Evolutionary conservation across 1,139 yeast genomes (phyloP), one percentile per base, ranked within the genome.

Genomic region (Pichia inconspicua): DNA sequence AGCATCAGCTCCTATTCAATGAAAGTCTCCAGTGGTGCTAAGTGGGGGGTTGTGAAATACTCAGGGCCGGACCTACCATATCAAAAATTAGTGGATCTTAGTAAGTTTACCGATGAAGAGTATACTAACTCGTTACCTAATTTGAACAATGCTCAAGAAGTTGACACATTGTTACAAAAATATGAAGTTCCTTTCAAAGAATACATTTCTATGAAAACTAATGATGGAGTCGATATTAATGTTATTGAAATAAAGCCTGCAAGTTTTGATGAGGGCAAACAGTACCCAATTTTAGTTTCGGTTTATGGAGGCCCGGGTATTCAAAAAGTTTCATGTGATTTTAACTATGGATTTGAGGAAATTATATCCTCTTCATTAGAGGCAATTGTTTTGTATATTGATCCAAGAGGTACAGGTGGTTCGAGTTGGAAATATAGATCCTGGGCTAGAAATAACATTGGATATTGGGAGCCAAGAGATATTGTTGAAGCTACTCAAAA

Each of bases 261-360:
- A 0, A 71, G 74, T 51, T 85, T 89, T 60, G 72, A 83, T 55
- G 72, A 80, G 3, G 57, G 61, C 4, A 69, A 67, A 49, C 78
- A 82, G 60, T 82, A 90, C 62, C 97, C 97, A 0, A 64, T 92
- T 4, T 66, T 92, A 49, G 95, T 90, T 27, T 81, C 80, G 56
- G 87, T 82, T 5, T 92, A 92, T 63, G 97, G 96, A 4, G 98
- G 97, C 0, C 99, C 99, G 0, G 96, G 95, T 0, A 84, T 96
- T 1, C 92, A 84, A 61, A 75, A 78, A 32, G 84, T 84, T 5
- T 74, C 69, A 42, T 75, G 82, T 48, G 61, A 69, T 39, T 83
- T 75, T 55, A 61, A 65, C 1, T 66, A 82, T 41, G 84, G 78
- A 37, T 87, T 87, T 63, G 85, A 84, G 59, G 84, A 84, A 42